Percentiles rank a stretch among this genome's conserved stretches.
Evolutionary conservation across 225 moss, liverwort and hornwort genomes (phyloP).

Genomic region (Rhytidiadelphus loreus): DNA sequence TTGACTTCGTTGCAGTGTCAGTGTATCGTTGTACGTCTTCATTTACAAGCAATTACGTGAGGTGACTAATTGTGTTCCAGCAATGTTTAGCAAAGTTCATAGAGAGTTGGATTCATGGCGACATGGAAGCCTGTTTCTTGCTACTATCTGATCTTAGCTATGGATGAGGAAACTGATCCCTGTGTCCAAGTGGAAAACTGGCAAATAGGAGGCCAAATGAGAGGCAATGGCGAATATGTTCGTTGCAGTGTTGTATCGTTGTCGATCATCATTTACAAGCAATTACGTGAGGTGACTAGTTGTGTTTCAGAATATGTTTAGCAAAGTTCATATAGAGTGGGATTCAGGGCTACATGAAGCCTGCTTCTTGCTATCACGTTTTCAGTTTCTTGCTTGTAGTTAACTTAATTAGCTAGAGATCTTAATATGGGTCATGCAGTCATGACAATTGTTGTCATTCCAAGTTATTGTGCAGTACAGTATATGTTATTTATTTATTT

Average conservation of each 20-base stretch:
- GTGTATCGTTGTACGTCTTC: neutral
- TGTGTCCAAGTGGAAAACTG: neutral
- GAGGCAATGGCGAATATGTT: neutral
- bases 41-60: neutral
- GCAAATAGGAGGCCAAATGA: neutral
- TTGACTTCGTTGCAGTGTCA: neutral
- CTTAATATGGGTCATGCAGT: neutral
- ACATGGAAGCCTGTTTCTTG: neutral
- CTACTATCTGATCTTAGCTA: neutral
- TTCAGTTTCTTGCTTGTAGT: neutral
- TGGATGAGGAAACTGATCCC: neutral
- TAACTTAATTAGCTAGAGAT: neutral
- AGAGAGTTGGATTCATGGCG: neutral
- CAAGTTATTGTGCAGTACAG: no score
- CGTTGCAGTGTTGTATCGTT: neutral
- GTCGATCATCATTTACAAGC: neutral
- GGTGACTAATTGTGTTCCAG: neutral
- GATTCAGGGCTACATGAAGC: neutral
- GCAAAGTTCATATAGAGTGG: neutral
- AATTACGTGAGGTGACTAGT: neutral
- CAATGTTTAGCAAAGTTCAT: neutral
- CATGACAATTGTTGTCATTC: neutral
- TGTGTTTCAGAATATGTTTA: neutral
- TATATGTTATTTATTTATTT: neutral
- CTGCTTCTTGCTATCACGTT: neutral